Evolutionary conservation across 2,329 filamentous ascomycete genomes (phyloP).

Genomic region (Diplodia mutila): DNA sequence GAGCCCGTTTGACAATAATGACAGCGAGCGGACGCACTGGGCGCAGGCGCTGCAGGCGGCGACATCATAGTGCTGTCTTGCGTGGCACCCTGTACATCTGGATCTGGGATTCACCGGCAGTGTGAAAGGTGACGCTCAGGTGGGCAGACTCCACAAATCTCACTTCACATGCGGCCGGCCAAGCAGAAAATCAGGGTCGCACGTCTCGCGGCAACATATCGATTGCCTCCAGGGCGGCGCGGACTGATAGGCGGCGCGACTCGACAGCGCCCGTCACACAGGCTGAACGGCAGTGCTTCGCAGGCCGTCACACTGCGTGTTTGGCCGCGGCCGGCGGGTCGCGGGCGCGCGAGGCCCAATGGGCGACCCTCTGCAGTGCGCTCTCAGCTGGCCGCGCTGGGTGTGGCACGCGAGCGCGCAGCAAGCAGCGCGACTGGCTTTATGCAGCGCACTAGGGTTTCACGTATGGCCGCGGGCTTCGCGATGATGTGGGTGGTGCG

Average conservation of each 20-base stretch:
- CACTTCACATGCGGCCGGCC: constrained; percentile 9
- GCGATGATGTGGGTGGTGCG: constrained; percentile 22
- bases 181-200: constrained; percentile 25
- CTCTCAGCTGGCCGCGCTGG: constrained; percentile 2
- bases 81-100: constrained; percentile 24
- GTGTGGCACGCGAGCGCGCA: constrained; percentile 20
- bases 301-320: constrained; percentile 21
- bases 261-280: constrained; percentile 20
- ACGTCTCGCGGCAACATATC: constrained; percentile 27
- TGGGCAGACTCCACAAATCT: constrained; percentile 18
- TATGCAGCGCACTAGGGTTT: constrained; percentile 29
- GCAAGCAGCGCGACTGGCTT: constrained; percentile 19
- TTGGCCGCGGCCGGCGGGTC: constrained; percentile 9
- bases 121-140: constrained; percentile 18
- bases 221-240: constrained; percentile 22
- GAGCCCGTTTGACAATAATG: constrained; percentile 22
- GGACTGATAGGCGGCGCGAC: constrained; percentile 23
- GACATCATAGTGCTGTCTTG: constrained; percentile 24
- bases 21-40: constrained; percentile 12
- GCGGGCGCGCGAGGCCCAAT: constrained; percentile 23
- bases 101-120: constrained; percentile 23
- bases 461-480: constrained; percentile 25
- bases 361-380: constrained; percentile 8
- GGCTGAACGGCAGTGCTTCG: constrained; percentile 2
- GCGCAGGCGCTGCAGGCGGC: constrained; percentile 17